A percentile compares a stretch with the other conserved stretches of the same genome.
Conservation (phyloP, 2,329 filamentous ascomycete species). For the Penicillium italicum region DNA sequence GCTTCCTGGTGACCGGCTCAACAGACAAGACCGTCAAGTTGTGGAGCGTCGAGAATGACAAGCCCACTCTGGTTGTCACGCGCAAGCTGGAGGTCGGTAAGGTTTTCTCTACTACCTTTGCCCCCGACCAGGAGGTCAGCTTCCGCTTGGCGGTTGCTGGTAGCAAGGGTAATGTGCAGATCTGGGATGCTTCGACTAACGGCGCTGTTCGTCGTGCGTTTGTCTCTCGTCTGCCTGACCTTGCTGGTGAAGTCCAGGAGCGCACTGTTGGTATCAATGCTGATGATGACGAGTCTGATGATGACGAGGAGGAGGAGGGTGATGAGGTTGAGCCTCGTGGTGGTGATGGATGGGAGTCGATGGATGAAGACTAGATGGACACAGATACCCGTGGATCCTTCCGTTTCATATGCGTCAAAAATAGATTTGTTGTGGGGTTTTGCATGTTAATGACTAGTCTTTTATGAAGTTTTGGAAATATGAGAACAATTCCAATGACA, state of each 20-base stretch:
- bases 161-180: constrained; percentile 85
- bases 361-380: constrained; percentile 49
- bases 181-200: constrained; percentile 98
- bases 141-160: constrained; percentile 92
- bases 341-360: constrained; percentile 53
- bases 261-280: constrained; percentile 69
- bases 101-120: constrained; percentile 87
- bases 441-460: constrained; percentile 11
- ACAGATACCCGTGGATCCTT: constrained; percentile 24
- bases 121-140: constrained; percentile 82
- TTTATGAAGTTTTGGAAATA: constrained; percentile 6
- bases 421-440: constrained; percentile 19
- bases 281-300: constrained; percentile 64
- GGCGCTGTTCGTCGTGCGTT: constrained; percentile 79
- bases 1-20: constrained; percentile 88
- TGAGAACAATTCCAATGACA: background rate
- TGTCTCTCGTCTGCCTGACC: constrained; percentile 63
- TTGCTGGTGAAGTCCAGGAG: constrained; percentile 65
- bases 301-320: constrained; percentile 55
- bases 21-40: constrained; percentile 95
- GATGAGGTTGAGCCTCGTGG: constrained; percentile 48
- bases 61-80: constrained; percentile 85
- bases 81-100: constrained; percentile 91
- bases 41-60: constrained; percentile 80
- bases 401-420: constrained; percentile 19